These are phyloP conservation scores for Fusarium austroafricanum DNA, from an alignment of 2,329 filamentous ascomycete genomes.

Conservation along the genomic window DNA sequence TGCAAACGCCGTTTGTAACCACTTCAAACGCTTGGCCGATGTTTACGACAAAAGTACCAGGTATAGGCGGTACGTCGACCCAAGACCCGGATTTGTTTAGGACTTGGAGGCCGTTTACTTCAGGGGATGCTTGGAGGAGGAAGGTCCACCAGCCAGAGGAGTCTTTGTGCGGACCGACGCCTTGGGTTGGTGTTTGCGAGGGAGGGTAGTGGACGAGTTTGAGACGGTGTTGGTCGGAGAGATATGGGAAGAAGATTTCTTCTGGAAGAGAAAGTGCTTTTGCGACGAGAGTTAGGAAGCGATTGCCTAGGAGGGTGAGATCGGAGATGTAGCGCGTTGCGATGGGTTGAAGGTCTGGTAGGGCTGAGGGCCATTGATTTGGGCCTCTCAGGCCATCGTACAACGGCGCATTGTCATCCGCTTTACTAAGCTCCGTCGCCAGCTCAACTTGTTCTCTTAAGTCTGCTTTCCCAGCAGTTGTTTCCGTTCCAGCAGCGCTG, in stretches of 20 bases:
- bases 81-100: constrained; percentile 61
- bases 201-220: constrained; percentile 67
- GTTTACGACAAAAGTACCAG: constrained; percentile 66
- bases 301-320: constrained; percentile 61
- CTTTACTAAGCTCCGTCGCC: constrained; percentile 63
- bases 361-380: constrained; percentile 59
- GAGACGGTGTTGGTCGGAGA: constrained; percentile 68
- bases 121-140: constrained; percentile 68
- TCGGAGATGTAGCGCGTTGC: constrained; percentile 63
- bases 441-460: constrained; percentile 70
- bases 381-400: constrained; percentile 60
- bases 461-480: constrained; percentile 64
- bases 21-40: constrained; percentile 70
- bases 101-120: constrained; percentile 62
- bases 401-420: constrained; percentile 51
- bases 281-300: constrained; percentile 68
- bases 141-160: constrained; percentile 74
- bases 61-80: constrained; percentile 61
- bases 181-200: constrained; percentile 53
- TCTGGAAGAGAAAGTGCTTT: constrained; percentile 63
- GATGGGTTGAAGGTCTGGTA: constrained; percentile 51
- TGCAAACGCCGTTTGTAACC: constrained; percentile 64
- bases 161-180: constrained; percentile 72
- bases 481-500: constrained; percentile 65
- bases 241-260: constrained; percentile 63